phyloP scores from a whole-genome alignment of 306 rosid species.

The Castanea sativa region DNA sequence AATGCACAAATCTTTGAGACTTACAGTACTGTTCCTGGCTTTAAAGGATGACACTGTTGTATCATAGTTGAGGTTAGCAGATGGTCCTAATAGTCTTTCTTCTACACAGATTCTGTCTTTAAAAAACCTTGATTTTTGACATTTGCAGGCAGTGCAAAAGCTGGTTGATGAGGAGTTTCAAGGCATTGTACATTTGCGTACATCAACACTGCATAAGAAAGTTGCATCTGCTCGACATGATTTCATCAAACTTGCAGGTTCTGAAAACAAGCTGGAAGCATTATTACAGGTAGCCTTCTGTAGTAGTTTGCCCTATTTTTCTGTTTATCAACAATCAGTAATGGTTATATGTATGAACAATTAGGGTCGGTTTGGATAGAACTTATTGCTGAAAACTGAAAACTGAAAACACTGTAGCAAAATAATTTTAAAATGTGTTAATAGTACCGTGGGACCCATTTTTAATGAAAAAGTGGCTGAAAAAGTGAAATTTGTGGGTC shows the following conservation, averaged over 20 bases:
- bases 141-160: conserved; percentile 80
- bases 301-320: conserved; percentile 1
- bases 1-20: background rate
- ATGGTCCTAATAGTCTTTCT: conserved; percentile 1
- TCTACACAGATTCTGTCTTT: conserved; percentile 6
- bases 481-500: too few species aligned
- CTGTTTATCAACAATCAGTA: conserved; percentile 5
- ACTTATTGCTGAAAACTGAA: too few species aligned
- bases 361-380: too few species aligned
- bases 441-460: too few species aligned
- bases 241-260: conserved; percentile 81
- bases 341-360: conserved; percentile 13
- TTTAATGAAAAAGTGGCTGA: too few species aligned
- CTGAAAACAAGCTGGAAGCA: conserved; percentile 94
- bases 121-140: conserved; percentile 14
- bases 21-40: background rate
- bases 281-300: conserved; percentile 67
- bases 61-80: background rate
- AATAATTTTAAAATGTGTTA: too few species aligned
- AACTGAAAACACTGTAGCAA: too few species aligned
- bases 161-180: conserved; percentile 90
- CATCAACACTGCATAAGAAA: conserved; percentile 85
- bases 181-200: conserved; percentile 87
- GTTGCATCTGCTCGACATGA: conserved; percentile 94
- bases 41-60: background rate